Base-by-base conservation (phyloP, 2,329 filamentous ascomycete species). In the Pseudogymnoascus pannorum region DNA sequence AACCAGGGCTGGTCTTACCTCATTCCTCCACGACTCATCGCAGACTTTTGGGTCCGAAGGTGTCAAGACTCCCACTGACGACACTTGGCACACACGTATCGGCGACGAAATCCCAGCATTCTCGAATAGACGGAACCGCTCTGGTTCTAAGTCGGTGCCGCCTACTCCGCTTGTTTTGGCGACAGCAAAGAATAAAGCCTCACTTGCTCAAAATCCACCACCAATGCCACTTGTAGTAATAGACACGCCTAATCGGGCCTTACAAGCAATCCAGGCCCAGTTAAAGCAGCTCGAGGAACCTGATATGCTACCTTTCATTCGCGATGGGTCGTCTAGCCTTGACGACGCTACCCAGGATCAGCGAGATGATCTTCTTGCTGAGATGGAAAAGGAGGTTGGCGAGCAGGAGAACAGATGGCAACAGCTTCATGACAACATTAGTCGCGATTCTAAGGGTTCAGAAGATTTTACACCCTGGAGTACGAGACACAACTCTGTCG, bases 371-470 rank as follows among this genome's bases (percentile, higher is more conserved):
- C 75, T 86, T 2, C 73, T 88, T 1, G 79, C 82, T 31, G 80
- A 84, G 63, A 73, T 88, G 1, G 85, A 88, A 68, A 75, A 75
- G 63, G 85, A 88, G 70, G 83, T 87, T 78, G 82, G 79, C 0
- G 71, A 78, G 65, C 81, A 87, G 68, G 82, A 85, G 68, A 77
- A 76, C 60, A 79, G 81, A 65, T 87, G 85, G 85, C 78, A 81
- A 61, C 74, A 79, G 58, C 78, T 87, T 73, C 82, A 83, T 61
- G 73, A 78, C 24, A 78, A 79, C 36, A 69, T 85, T 40, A 73
- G 75, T 59, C 78, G 68, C 26, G 65, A 68, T 44, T 70, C 70
- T 11, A 63, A 67, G 24, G n/a, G 48, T 2, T 54, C 48, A 2
- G 48, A 54, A 2, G 48, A 31, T 18, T 54, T 54, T n/a, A 54